phyloP scores from a whole-genome alignment of 306 rosid genomes.

The Vachellia pachyceras region DNA sequence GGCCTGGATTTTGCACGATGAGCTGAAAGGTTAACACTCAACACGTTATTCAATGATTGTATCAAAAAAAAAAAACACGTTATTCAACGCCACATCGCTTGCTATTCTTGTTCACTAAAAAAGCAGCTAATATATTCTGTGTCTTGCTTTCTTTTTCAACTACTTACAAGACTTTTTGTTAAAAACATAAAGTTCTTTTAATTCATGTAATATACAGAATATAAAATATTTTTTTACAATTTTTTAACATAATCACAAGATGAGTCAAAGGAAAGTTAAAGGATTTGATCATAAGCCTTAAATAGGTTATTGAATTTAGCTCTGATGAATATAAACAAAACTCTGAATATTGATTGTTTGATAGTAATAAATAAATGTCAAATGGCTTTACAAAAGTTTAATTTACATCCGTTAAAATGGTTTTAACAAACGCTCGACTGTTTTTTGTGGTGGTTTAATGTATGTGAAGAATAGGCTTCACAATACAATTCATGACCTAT shows the following conservation, averaged over 20 bases:
- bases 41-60: too few species aligned
- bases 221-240: background rate
- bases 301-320: background rate
- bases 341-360: background rate
- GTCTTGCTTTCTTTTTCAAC: background rate
- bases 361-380: background rate
- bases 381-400: background rate
- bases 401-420: background rate
- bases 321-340: background rate
- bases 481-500: background rate
- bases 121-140: background rate
- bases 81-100: background rate
- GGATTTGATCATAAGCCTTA: background rate
- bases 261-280: background rate
- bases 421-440: background rate
- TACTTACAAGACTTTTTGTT: background rate
- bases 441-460: background rate
- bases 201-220: background rate
- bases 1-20: background rate
- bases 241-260: too few species aligned
- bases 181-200: background rate
- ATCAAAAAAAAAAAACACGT: too few species aligned
- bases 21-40: slow-evolving; percentile 15
- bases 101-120: background rate
- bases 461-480: background rate